Base-by-base conservation (phyloP, 257 asterid species). In the Thymus mandschuricus region DNA sequence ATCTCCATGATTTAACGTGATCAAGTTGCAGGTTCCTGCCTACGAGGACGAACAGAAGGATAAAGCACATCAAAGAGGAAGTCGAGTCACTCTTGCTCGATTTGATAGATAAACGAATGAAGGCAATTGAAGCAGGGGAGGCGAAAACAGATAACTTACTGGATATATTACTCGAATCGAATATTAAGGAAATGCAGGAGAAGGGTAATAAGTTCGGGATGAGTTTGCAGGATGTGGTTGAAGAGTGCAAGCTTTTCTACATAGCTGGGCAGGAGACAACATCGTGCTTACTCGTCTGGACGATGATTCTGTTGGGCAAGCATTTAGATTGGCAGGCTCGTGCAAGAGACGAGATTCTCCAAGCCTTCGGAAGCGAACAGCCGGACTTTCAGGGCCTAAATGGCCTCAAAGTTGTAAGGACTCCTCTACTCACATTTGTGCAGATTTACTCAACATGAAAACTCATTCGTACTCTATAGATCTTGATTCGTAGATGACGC, bases 251-350 rank as follows among this genome's bases (percentile, higher is more conserved):
- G 79, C 79, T 87, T 3, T 87, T 87, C 34, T 87, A 84, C 83
- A 43, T 81, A 60, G 90, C 83, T 2, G 93, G 93, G 12, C 90
- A 87, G 69, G 93, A 87, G 77, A 87, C 90, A 43, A 85, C 93
- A 40, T 54, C 86, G 1, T 29, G 70, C 10, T 58, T 87, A 78
- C 85, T 87, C 13, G 80, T 77, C 1, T 87, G 92, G 89, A 86
- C 89, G 1, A 78, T 84, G 88, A 64, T 86, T 60, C 43, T 86
- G 31, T 61, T 86, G 73, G 66, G 92, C 46, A 81, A 73, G 64
- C 70, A 81, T 13, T 6, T 5, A 3, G 84, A 79, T 21, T 87
- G 92, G 88, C 92, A 87, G 64, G 66, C 7, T 10, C 88, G 78
- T 8, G 90, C 92, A 1, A 75, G 90, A 60, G 86, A 87, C 7